phyloP scores from a whole-genome alignment of 1,139 yeast genomes.

The Lodderomyces beijingensis region DNA sequence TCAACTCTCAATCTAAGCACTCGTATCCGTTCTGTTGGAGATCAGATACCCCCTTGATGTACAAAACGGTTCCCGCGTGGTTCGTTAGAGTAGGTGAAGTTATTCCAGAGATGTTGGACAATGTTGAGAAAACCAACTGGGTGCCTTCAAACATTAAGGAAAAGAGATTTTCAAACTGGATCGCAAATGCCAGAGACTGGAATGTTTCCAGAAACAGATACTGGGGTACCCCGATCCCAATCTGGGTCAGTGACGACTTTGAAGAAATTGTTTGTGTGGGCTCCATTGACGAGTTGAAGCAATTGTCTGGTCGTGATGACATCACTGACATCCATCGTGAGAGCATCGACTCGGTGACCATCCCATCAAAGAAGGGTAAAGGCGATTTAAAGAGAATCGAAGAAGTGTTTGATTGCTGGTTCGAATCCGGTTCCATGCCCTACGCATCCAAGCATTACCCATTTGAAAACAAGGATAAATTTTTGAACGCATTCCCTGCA shows the following conservation, averaged over 20 bases:
- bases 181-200: slow-evolving; percentile 98
- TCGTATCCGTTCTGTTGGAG: slow-evolving; percentile 99
- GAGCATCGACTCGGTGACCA: slow-evolving; percentile 81
- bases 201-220: slow-evolving; percentile 95
- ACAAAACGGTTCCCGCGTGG: slow-evolving; percentile 98
- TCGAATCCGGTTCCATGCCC: slow-evolving; percentile 99
- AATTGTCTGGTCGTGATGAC: slow-evolving; percentile 74
- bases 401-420: slow-evolving; percentile 99
- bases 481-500: slow-evolving; percentile 86
- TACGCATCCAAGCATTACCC: slow-evolving; percentile 97
- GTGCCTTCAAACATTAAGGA: slow-evolving; percentile 88
- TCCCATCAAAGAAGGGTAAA: slow-evolving; percentile 90
- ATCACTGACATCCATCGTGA: slow-evolving; percentile 95
- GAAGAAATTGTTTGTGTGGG: slow-evolving; percentile 93
- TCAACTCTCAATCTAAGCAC: slow-evolving; percentile 83
- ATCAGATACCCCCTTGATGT: slow-evolving; percentile 94
- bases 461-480: slow-evolving; percentile 73
- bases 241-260: slow-evolving; percentile 94
- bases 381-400: slow-evolving; percentile 86
- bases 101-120: slow-evolving; percentile 83
- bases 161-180: slow-evolving; percentile 96
- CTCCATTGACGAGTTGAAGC: slow-evolving; percentile 77
- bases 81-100: slow-evolving; percentile 85
- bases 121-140: slow-evolving; percentile 88
- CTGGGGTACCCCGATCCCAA: slow-evolving; percentile 99